Conservation (phyloP, 331 rosid species). For the Cydonia oblonga region DNA sequence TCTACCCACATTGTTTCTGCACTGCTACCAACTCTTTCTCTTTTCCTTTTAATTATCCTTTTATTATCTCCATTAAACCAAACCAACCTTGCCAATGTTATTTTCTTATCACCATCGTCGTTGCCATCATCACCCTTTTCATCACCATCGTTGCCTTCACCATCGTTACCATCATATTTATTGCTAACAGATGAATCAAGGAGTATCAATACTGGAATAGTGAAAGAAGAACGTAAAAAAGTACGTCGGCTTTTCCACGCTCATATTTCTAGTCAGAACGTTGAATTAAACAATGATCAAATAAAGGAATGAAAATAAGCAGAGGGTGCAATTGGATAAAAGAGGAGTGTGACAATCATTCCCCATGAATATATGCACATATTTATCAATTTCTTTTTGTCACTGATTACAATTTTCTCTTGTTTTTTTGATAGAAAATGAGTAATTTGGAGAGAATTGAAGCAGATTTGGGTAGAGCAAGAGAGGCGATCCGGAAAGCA, state of each 20-base stretch:
- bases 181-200: background rate
- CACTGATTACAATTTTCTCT: background rate
- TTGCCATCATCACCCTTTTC: background rate
- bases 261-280: no score
- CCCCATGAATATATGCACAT: background rate
- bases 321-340: no score
- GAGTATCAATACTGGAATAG: background rate
- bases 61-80: background rate
- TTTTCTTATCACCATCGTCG: background rate
- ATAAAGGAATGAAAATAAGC: background rate
- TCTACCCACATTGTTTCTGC: background rate
- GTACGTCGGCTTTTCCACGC: background rate
- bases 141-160: no score
- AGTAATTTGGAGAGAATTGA: slow-evolving; percentile 2
- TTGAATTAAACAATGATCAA: background rate
- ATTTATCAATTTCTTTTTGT: background rate
- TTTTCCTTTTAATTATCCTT: background rate
- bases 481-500: slow-evolving; percentile 1
- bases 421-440: background rate
- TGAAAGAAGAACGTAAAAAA: background rate
- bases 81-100: background rate
- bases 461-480: slow-evolving; percentile 3
- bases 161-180: background rate
- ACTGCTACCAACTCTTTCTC: background rate
- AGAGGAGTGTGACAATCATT: no score